Evolutionary conservation across 768 basidiomycete species (phyloP).

Genomic region (Leucogyrophana mollusca): DNA sequence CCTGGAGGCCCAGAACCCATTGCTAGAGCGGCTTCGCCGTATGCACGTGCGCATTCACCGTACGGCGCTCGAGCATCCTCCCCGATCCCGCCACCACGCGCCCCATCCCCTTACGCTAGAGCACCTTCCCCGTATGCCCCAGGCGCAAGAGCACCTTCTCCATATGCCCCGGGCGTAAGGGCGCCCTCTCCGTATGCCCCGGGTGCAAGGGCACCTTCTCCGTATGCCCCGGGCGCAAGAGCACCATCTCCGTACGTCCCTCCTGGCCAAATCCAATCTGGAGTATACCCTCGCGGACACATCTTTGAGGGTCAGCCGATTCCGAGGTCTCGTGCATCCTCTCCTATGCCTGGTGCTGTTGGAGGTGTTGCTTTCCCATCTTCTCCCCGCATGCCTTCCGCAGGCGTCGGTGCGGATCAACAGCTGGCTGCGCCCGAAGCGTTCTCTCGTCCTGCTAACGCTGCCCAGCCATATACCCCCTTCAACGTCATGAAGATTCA

Average conservation of each 20-base stretch:
- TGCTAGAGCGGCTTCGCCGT: conserved; percentile 30
- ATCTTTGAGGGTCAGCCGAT: conserved; percentile 54
- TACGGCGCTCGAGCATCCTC: conserved; percentile 25
- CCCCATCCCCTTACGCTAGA: conserved; percentile 4
- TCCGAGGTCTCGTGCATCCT: conserved; percentile 43
- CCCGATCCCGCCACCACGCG: conserved; percentile 7
- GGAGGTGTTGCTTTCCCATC: conserved; percentile 23
- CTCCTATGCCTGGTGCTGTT: conserved; percentile 50
- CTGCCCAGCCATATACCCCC: conserved; percentile 61
- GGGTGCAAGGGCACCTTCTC: conserved; percentile 33
- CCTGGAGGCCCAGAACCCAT: conserved; percentile 35
- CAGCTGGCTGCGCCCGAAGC: conserved; percentile 66
- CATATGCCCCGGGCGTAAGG: conserved; percentile 21
- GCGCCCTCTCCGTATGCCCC: conserved; percentile 45
- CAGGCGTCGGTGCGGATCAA: conserved; percentile 23
- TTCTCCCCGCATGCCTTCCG: conserved; percentile 26
- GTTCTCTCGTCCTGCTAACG: conserved; percentile 72
- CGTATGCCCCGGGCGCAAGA: no score
- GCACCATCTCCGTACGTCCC: conserved; percentile 29
- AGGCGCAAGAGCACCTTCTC: conserved; percentile 23
- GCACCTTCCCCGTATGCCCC: conserved; percentile 23
- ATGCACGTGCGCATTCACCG: conserved; percentile 23
- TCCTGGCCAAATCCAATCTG: conserved; percentile 15
- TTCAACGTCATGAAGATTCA: conserved; percentile 72
- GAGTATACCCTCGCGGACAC: conserved; percentile 58